A percentile compares a stretch with the other conserved stretches of the same genome.
These are phyloP conservation scores for Neurospora africana DNA, from an alignment of 495 filamentous ascomycete species.

Conservation along the genomic window DNA sequence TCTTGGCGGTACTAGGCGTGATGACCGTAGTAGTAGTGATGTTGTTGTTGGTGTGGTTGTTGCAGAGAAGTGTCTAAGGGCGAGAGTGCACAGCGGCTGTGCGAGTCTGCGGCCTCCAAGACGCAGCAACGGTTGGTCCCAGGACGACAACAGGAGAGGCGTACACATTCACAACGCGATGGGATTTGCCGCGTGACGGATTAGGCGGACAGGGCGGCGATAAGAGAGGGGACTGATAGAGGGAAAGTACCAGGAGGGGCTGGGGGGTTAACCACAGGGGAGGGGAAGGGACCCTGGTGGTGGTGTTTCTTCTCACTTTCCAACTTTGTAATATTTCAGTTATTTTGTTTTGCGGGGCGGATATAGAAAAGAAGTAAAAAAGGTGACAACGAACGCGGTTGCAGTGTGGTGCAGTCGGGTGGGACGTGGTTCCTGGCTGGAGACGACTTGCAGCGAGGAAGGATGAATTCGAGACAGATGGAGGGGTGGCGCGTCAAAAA, in stretches of 20 bases:
- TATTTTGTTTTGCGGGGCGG: not conserved
- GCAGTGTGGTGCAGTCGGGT: not conserved
- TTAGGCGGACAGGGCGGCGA: not conserved
- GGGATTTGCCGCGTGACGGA: not conserved
- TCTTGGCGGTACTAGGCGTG: constrained; percentile 12
- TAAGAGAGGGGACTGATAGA: not conserved
- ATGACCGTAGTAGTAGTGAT: not conserved
- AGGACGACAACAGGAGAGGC: constrained; percentile 1
- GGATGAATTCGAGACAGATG: not conserved
- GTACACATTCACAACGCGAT: constrained; percentile 5
- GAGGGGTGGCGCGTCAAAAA: not conserved
- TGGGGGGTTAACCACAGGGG: not conserved
- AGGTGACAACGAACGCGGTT: constrained; percentile 2
- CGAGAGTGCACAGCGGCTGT: constrained; percentile 2
- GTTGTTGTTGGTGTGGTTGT: not conserved
- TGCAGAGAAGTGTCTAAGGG: not conserved
- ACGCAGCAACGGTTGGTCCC: constrained; percentile 1
- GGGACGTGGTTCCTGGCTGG: constrained; percentile 1
- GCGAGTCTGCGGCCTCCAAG: constrained; percentile 1
- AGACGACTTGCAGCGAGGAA: constrained; percentile 1
- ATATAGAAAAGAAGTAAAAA: not conserved
- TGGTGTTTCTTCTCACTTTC: not conserved
- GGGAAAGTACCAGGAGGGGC: not conserved
- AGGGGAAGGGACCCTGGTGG: not conserved
- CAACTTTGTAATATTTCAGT: not conserved